Conservation (phyloP, 1,139 yeast species). For the Yamadazyma oceani region DNA sequence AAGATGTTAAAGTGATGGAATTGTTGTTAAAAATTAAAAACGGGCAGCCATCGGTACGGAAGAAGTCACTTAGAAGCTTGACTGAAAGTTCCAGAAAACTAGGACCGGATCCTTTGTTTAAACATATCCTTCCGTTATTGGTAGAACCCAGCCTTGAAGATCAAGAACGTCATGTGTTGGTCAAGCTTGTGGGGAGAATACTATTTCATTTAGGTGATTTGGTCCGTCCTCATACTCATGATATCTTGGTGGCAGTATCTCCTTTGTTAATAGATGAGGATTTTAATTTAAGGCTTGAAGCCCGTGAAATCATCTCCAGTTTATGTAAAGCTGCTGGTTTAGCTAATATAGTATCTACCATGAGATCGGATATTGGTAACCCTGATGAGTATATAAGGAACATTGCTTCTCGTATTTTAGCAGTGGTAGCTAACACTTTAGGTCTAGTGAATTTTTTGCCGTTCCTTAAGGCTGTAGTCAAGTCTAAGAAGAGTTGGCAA, state of each 20-base stretch:
- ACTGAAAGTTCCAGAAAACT: conserved; percentile 62
- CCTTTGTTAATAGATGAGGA: conserved; percentile 85
- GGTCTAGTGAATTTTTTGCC: conserved; percentile 76
- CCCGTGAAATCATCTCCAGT: conserved; percentile 74
- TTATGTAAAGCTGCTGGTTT: conserved; percentile 82
- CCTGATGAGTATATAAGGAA: conserved; percentile 82
- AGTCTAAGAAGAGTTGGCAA: conserved; percentile 77
- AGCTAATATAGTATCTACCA: conserved; percentile 69
- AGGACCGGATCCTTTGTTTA: conserved; percentile 72
- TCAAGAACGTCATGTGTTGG: conserved; percentile 79
- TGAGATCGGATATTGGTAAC: conserved; percentile 82
- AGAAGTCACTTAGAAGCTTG: conserved; percentile 66
- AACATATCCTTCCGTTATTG: conserved; percentile 69
- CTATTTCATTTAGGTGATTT: conserved; percentile 62
- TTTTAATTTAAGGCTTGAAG: conserved; percentile 67
- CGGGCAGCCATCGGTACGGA: conserved; percentile 69
- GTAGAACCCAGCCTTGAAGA: conserved; percentile 75
- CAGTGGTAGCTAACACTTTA: conserved; percentile 79
- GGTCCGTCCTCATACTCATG: conserved; percentile 72
- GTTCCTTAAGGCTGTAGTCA: conserved; percentile 78
- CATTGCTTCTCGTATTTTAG: conserved; percentile 75
- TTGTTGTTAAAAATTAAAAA: conserved; percentile 72
- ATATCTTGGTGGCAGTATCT: conserved; percentile 69
- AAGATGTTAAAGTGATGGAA: conserved; percentile 62
- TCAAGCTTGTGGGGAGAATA: conserved; percentile 72